phyloP scores from a whole-genome alignment of 1,284 basidiomycete genomes.

The Peniophora sp. region DNA sequence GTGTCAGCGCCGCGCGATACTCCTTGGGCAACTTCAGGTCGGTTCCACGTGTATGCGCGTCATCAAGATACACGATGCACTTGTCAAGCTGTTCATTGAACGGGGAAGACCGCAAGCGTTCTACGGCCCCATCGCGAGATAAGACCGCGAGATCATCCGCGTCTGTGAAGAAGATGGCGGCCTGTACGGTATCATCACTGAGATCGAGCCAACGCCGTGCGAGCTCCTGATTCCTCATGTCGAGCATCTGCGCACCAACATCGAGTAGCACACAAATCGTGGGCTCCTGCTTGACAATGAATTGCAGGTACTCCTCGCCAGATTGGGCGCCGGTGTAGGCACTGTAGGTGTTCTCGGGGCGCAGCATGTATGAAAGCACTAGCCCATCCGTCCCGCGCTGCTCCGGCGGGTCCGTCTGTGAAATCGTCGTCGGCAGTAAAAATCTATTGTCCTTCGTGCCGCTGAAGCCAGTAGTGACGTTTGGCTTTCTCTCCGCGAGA shows the following conservation, averaged over 20 bases:
- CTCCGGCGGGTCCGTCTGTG: constrained; percentile 27
- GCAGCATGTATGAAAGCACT: constrained; percentile 36
- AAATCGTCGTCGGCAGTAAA: constrained; percentile 38
- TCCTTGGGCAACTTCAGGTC: constrained; percentile 40
- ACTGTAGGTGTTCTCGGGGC: constrained; percentile 34
- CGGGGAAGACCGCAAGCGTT: constrained; percentile 34
- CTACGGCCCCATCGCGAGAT: constrained; percentile 28
- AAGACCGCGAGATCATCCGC: constrained; percentile 35
- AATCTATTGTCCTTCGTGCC: constrained; percentile 49
- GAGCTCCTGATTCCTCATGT: constrained; percentile 35
- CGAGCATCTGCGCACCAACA: constrained; percentile 51
- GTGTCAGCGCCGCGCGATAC: constrained; percentile 40
- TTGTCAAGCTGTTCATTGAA: constrained; percentile 32
- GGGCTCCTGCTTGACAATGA: constrained; percentile 24
- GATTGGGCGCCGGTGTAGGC: constrained; percentile 11
- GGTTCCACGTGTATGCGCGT: constrained; percentile 51
- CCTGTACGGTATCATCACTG: constrained; percentile 18
- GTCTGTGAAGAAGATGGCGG: constrained; percentile 42
- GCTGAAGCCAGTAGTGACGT: constrained; percentile 44
- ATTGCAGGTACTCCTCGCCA: constrained; percentile 23
- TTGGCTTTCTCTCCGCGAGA: constrained; percentile 29
- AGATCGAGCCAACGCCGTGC: constrained; percentile 32
- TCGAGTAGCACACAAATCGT: constrained; percentile 41
- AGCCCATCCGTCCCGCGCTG: constrained; percentile 43
- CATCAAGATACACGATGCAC: constrained; percentile 48